A percentile compares a stretch with the other conserved stretches of the same genome.
Evolutionary conservation across 176 grass and related monocot genomes (phyloP).

Genomic region (Ananas comosus): DNA sequence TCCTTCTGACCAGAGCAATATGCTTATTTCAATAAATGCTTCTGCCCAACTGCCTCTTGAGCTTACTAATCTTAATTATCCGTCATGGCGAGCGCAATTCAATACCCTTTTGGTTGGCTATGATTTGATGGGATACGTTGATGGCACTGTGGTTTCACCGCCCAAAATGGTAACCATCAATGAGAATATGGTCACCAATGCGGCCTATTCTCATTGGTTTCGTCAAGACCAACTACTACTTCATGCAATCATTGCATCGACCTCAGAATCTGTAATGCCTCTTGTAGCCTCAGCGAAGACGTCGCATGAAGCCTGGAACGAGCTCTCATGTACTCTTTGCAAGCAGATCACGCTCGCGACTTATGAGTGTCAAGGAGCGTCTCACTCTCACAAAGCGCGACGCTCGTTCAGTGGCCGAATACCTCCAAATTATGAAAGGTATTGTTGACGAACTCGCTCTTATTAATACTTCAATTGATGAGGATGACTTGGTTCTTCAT

Average conservation of each 20-base stretch:
- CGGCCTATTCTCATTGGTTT: not conserved
- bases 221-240: not conserved
- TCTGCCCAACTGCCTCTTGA: not conserved
- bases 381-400: not conserved
- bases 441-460: not conserved
- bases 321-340: not conserved
- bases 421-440: not conserved
- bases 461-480: not conserved
- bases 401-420: not conserved
- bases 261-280: not conserved
- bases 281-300: not conserved
- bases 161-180: too few species aligned
- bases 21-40: not conserved
- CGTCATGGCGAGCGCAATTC: not conserved
- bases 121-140: not conserved
- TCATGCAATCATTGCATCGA: not conserved
- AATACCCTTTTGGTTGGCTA: not conserved
- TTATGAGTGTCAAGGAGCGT: not conserved
- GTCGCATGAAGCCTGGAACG: not conserved
- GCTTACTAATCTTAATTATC: not conserved
- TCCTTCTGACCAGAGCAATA: too few species aligned
- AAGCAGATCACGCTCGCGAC: not conserved
- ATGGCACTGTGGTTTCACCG: not conserved
- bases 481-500: not conserved
- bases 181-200: too few species aligned